Evolutionary conservation across 345 rosid genomes (phyloP), one percentile per base, ranked within the genome.

Genomic region (Draba incana): DNA sequence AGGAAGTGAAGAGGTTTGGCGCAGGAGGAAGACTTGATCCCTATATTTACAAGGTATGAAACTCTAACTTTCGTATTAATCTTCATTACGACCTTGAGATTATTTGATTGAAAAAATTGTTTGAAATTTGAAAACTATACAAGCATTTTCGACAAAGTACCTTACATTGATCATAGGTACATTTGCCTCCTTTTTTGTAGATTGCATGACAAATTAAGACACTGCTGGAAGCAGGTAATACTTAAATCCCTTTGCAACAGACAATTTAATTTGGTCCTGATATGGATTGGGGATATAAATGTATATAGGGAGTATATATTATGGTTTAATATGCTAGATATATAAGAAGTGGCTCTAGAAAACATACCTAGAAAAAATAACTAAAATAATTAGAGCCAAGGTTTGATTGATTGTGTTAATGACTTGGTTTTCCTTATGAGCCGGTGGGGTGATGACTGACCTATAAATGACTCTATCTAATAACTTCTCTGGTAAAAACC

Each of bases 21-120:
- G 63, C 79, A 8, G 96, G 98, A 64, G 99, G 96, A 60, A 87
- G 89, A 41, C 77, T 49, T 33, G 87, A 88, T 68, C 98, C 94
- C 3, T 93, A 75, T 77, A 76, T 88, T 76, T 93, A 93, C 90
- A 79, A 25, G 88, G 98, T 93, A 83, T 20, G 64, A 13, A 46
- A 74, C 47, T 56, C 49, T n/a, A 58, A 58, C 24, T 42, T 50
- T 15, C 56, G 4, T 31, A 57, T 73, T 20, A 20, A 20, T 31
- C 30, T 41, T 60, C 15, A n/a, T n/a, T 6, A 3, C 45, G 8
- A 15, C 39, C 30, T 46, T 46, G 37, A 13, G 67, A 43, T 60
- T 35, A 57, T 57, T 13, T 20, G 24, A 50, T 14, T 25, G 50
- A 49, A 13, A 30, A 38, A 39, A 6, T 6, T 20, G 62, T 16